Percentiles rank a stretch among this genome's conserved stretches.
Conservation (phyloP, 148 eudicot species). For the Chenopodium formosanum region DNA sequence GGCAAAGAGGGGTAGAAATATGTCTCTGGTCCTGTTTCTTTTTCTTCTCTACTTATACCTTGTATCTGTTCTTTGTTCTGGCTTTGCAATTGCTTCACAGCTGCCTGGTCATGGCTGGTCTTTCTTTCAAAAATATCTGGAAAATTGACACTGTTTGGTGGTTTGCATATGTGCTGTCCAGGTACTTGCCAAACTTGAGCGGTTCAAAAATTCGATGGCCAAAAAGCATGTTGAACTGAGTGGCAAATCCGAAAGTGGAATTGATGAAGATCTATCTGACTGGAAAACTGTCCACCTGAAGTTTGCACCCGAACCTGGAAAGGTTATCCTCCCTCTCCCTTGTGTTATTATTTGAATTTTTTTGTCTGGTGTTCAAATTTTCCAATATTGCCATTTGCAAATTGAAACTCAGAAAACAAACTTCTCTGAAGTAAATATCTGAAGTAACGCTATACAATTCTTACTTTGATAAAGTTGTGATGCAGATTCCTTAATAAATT, state of each 20-base stretch:
- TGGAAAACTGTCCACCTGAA: constrained; percentile 54
- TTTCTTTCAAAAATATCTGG: background rate
- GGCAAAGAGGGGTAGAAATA: background rate
- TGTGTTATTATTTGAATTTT: background rate
- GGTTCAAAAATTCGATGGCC: constrained; percentile 46
- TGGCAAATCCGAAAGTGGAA: constrained; percentile 31
- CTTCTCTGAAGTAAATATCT: background rate
- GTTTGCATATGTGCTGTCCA: constrained; percentile 21
- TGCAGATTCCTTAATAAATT: background rate
- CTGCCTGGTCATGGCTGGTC: background rate
- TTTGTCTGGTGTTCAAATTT: background rate
- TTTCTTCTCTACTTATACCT: background rate
- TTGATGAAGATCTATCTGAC: constrained; percentile 58
- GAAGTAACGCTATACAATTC: background rate
- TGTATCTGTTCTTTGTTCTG: background rate
- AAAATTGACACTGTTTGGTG: constrained; percentile 5
- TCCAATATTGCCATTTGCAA: background rate
- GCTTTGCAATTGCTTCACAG: background rate
- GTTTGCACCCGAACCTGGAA: constrained; percentile 63
- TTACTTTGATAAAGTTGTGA: background rate
- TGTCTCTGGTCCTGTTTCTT: background rate
- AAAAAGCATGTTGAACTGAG: constrained; percentile 40
- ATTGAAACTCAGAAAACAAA: background rate
- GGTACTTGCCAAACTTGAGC: constrained; percentile 83
- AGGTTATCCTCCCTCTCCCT: constrained; percentile 40